Evolutionary conservation across 768 basidiomycete species (phyloP), one percentile per base, ranked within the genome.

Genomic region (Paxillus rubicundulus): DNA sequence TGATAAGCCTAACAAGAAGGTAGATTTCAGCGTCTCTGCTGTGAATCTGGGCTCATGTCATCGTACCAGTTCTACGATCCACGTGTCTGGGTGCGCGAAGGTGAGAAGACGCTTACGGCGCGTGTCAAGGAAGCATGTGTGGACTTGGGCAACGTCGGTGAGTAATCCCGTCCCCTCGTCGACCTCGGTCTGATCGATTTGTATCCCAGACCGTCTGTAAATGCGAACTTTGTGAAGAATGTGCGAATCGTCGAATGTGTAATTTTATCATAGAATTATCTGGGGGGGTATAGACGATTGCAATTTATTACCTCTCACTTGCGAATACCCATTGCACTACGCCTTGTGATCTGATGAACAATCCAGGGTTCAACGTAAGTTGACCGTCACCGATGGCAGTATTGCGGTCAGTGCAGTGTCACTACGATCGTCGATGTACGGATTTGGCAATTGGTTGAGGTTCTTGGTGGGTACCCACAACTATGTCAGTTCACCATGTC

Each of bases 1-100:
- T 18, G 95, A 98, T 75, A 96, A 96, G 80, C 96, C 96, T 52
- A 98, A 99, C 86, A 99, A 99, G 89, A 99, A 98, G 85, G 87
- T 85, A 50, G 18, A 66, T 53, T 12, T 9, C 17, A 24, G 39
- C 9, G 2, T 12, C 40, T 45, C 3, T 47, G 45, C 47, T 24
- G 4, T 14, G 42, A 20, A 17, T 34, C 13, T 13, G 8, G 3
- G 33, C 51, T 54, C 14, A 56, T n/a, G 5, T 43, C 27, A 14
- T 17, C 9, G 37, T 30, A 17, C 13, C 57, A 89, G 88, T 87
- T 72, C 78, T 96, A 96, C 74, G 93, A 96, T 72, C 95, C 94
- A 45, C 91, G 96, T 77, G 87, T 95, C 54, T 99, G 96, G 96
- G 93, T 99, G 46, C 90, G 96, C 64, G 93, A 97, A 75, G 95